Percentiles rank a stretch among this genome's conserved stretches.
Conservation (phyloP, 768 basidiomycete species). For the Rhizopogon rudus region DNA sequence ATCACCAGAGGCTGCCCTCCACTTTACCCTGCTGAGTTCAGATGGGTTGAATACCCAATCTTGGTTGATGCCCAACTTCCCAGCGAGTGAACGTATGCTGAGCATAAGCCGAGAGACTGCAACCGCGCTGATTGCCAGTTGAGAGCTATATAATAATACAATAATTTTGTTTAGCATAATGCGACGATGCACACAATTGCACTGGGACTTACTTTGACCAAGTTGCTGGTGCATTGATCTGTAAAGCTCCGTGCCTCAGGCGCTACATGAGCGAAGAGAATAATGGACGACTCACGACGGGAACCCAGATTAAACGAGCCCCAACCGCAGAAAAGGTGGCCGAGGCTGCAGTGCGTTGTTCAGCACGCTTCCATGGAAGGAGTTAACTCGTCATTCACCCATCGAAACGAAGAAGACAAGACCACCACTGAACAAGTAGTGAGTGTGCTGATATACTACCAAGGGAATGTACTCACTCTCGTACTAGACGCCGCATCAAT, state of each 20-base stretch:
- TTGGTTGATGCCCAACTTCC: slow-evolving; percentile 2
- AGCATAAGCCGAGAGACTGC: slow-evolving; percentile 11
- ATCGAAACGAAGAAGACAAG: slow-evolving; percentile 7
- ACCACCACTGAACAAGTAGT: background rate
- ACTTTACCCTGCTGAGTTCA: slow-evolving; percentile 9
- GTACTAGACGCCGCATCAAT: slow-evolving; percentile 1
- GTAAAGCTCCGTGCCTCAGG: background rate
- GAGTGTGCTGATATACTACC: background rate
- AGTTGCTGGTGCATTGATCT: slow-evolving; percentile 3
- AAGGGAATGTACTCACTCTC: slow-evolving; percentile 2
- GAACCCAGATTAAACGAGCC: background rate
- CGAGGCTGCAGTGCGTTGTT: background rate
- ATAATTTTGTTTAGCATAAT: too few relatives aligned
- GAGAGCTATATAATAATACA: background rate
- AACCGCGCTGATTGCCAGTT: slow-evolving; percentile 5
- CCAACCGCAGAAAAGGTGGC: slow-evolving; percentile 3
- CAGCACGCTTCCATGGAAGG: background rate
- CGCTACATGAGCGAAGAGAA: background rate
- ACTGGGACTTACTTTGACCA: slow-evolving; percentile 2
- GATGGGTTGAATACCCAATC: slow-evolving; percentile 10
- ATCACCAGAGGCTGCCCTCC: background rate
- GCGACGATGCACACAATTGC: background rate
- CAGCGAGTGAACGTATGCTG: slow-evolving; percentile 9
- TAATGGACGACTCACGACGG: background rate
- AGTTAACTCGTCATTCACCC: background rate